A percentile compares a stretch with the other conserved stretches of the same genome.
phyloP scores from a whole-genome alignment of 345 rosid species.

The Gynandropsis gynandra region DNA sequence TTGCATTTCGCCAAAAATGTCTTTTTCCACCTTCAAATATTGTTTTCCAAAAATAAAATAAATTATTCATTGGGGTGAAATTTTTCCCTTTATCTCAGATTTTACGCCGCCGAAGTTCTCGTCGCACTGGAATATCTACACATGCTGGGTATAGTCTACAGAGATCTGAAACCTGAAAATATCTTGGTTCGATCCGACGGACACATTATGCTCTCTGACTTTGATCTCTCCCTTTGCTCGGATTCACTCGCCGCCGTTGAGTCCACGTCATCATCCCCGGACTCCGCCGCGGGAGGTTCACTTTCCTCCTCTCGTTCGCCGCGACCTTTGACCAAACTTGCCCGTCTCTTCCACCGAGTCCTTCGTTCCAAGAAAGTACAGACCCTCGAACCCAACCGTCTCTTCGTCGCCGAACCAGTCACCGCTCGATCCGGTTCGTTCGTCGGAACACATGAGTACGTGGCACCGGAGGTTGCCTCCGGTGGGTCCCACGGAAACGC shows the following conservation, averaged over 20 bases:
- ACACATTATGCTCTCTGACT: conserved; percentile 97
- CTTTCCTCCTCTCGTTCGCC: conserved; percentile 26
- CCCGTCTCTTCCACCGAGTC: conserved; percentile 44
- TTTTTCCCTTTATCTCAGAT: conserved; percentile 34
- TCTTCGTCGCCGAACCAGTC: conserved; percentile 93
- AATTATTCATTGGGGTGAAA: neutral
- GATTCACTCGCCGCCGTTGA: conserved; percentile 79
- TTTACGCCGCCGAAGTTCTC: conserved; percentile 85
- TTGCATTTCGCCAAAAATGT: conserved; percentile 17
- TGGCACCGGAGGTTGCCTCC: conserved; percentile 89
- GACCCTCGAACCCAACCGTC: conserved; percentile 37
- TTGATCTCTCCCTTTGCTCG: conserved; percentile 79
- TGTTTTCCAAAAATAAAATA: conserved; percentile 1
- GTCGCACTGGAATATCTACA: conserved; percentile 93
- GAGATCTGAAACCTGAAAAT: conserved; percentile 93
- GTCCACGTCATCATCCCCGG: conserved; percentile 49
- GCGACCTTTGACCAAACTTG: conserved; percentile 28
- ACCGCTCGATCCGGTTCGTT: conserved; percentile 78
- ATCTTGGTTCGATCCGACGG: conserved; percentile 88
- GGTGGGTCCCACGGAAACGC: conserved; percentile 90
- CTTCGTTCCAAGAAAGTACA: conserved; percentile 61
- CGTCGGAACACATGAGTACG: conserved; percentile 95
- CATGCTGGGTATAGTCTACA: conserved; percentile 89
- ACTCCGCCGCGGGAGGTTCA: conserved; percentile 25
- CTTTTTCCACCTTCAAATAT: neutral